Percentiles rank a stretch among this genome's conserved stretches.
Evolutionary conservation across 1,139 yeast genomes (phyloP).

Genomic region (Meyerozyma athensensis): DNA sequence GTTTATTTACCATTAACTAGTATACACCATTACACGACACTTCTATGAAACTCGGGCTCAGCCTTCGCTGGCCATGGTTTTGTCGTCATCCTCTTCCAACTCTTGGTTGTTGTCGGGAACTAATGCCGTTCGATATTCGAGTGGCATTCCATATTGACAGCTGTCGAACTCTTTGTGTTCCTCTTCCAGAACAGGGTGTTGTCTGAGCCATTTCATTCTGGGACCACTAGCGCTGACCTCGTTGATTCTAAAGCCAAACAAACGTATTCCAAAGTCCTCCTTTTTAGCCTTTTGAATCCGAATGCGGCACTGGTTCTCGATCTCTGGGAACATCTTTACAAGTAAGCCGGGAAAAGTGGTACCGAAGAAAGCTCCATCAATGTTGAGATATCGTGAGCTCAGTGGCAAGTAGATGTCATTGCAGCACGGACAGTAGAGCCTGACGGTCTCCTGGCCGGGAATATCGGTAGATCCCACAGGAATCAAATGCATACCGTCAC

Average conservation of each 20-base stretch:
- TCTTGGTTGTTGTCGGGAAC: constrained; percentile 23
- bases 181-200: constrained; percentile 56
- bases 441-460: constrained; percentile 87
- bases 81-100: constrained; percentile 31
- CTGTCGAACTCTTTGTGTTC: constrained; percentile 56
- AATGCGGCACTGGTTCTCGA: constrained; percentile 52
- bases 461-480: constrained; percentile 92
- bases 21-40: constrained; percentile 6
- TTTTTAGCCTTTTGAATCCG: constrained; percentile 50
- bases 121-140: constrained; percentile 8
- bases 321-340: constrained; percentile 83
- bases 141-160: constrained; percentile 59
- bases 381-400: constrained; percentile 75
- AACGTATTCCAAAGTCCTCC: constrained; percentile 60
- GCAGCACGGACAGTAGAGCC: constrained; percentile 93
- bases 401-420: constrained; percentile 86
- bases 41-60: constrained; percentile 3
- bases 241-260: constrained; percentile 83
- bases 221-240: constrained; percentile 80
- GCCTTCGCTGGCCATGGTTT: constrained; percentile 45
- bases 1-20: neutral
- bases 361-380: constrained; percentile 97
- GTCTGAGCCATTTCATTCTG: constrained; percentile 91
- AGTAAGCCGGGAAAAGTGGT: constrained; percentile 92
- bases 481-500: constrained; percentile 87